Base-by-base conservation (phyloP, 2,329 filamentous ascomycete genomes). In the Trichoderma sp. region DNA sequence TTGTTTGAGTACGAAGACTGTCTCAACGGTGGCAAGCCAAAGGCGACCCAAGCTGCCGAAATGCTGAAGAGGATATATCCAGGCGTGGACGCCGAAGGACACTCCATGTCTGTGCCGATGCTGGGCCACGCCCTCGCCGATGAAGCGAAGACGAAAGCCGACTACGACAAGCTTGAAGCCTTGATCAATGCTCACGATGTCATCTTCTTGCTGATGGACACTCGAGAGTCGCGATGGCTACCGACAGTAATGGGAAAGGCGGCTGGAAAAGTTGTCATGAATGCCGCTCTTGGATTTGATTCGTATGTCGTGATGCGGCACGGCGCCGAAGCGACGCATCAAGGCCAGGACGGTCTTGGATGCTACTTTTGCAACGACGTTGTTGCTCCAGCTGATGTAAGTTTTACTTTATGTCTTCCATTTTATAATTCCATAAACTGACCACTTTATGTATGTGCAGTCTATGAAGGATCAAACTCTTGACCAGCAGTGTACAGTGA, bases 301-400 rank as follows among this genome's bases (percentile, higher is more conserved):
- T 96, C 94, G 0, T 99, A 93, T 75, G 94, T 99, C 2, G 94
- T 97, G 43, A 98, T 99, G 96, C 89, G 96, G 68, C 96, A 99
- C 79, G 96, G 96, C 1, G 84, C 93, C 6, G 86, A 88, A 73
- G 83, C 84, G 4, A 78, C 81, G 52, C 82, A 84, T 61, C 83
- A 86, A 13, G 84, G 81, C n/a, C 83, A 88, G 66, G 83, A 88
- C 63, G 89, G 92, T 30, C 84, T 98, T 30, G 96, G 96, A 11
- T 99, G 96, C 80, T 99, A 99, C 79, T 99, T 98, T 80, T 99
- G 96, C 81, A 98, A 97, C 75, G 96, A 99, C 78, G 95, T 99
- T 30, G 95, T 98, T 60, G 93, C 95, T 7, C 96, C 96, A 26
- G 91, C 91, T 71, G 93, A 98, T 82, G 94, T 97, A 83, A 88